Percentiles rank a stretch among this genome's conserved stretches.
Evolutionary conservation across 2,329 filamentous ascomycete species (phyloP).

Genomic region (Paracamarosporium sp.): DNA sequence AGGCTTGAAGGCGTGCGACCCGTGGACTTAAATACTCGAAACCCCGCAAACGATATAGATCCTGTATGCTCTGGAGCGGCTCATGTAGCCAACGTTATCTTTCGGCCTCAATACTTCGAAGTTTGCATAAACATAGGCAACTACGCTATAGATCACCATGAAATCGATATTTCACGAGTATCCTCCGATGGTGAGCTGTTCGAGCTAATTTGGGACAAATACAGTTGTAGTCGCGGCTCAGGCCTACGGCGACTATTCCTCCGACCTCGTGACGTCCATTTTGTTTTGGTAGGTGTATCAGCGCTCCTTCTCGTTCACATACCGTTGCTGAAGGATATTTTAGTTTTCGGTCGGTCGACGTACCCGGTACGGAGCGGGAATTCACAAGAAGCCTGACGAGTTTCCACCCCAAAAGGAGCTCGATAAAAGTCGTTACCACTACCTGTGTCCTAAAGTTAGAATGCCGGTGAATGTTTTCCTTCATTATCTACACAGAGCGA

Average conservation of each 20-base stretch:
- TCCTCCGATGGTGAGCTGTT: slow-evolving; percentile 10
- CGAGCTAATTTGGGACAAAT: slow-evolving; percentile 11
- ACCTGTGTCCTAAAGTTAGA: slow-evolving; percentile 7
- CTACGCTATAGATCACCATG: slow-evolving; percentile 11
- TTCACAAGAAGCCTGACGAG: slow-evolving; percentile 10
- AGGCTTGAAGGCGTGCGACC: too few relatives aligned
- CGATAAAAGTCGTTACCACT: slow-evolving; percentile 15
- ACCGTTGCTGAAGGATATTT: too few relatives aligned
- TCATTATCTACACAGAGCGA: slow-evolving; percentile 17
- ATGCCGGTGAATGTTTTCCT: slow-evolving; percentile 19
- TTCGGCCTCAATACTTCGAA: too few relatives aligned
- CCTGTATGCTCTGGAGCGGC: too few relatives aligned
- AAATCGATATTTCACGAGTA: slow-evolving; percentile 12
- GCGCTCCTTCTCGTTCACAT: too few relatives aligned
- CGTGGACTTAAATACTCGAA: too few relatives aligned
- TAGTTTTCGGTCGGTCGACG: slow-evolving; percentile 10
- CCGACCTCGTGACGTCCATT: slow-evolving; percentile 7
- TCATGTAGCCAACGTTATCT: too few relatives aligned
- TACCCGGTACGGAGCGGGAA: slow-evolving; percentile 7
- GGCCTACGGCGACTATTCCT: slow-evolving; percentile 7
- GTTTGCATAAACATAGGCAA: slow-evolving; percentile 10
- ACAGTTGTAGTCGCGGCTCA: background rate
- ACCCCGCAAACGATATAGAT: too few relatives aligned
- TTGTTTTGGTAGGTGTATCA: too few relatives aligned
- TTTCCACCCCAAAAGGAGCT: slow-evolving; percentile 13